Base-by-base conservation (phyloP, 306 rosid genomes). In the Vachellia pachyceras region DNA sequence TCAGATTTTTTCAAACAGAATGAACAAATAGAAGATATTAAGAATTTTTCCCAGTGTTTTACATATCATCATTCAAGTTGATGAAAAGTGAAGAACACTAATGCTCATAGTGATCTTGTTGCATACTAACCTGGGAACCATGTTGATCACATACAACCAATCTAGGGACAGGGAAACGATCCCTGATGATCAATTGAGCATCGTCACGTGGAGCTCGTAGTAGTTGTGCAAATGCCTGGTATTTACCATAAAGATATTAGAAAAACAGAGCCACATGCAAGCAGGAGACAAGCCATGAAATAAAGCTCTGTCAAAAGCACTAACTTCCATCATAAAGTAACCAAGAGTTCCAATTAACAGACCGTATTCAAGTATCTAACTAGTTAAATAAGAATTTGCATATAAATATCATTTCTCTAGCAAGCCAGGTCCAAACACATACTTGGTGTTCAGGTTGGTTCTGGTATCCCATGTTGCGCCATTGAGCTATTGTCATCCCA, bases 391-490 rank as follows among this genome's bases (percentile, higher is more conserved):
- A 79, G 61, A 77, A 74, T 45, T 66, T 58, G 50, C 45, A 73
- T 25, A 23, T 22, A 67, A 77, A 20, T 25, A 69, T 50, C 10
- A 44, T 69, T 81, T 37, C 33, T 50, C 76, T 65, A 73, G 67
- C 72, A 23, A 45, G 39, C 55, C 20, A 74, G 37, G 10, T 68
- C 67, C 9, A 50, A 68, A 79, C 77, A 80, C 88, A 86, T 70
- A 87, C 98, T 88, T 85, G 89, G 76, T 94, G 94, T 76, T 94
- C 95, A 36, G 88, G 90, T 81, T 78, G 97, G 85, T 89, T 84
- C 79, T 94, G 98, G 87, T 91, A 94, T 74, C 98, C 98, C 92
- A 90, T 77, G 85, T 91, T 94, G 79, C 98, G 97, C 98, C 98
- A 94, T 88, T 94, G 97, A 69, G 97, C 98, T 75, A 94, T 91